Evolutionary conservation across 179 eudicot species (phyloP).

Genomic region (Gypsophila paniculata): DNA sequence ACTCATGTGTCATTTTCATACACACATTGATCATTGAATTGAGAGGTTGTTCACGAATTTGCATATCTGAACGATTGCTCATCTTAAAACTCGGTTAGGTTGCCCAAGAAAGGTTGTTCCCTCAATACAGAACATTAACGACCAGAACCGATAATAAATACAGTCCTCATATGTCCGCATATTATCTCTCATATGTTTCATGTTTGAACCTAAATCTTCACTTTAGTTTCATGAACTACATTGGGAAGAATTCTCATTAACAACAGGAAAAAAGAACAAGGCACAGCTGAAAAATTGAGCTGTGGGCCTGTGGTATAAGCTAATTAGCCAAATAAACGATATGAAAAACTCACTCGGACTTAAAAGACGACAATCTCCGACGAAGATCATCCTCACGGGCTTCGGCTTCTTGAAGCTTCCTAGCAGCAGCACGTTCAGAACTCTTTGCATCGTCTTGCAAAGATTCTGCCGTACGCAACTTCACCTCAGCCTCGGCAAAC

Average conservation of each 20-base stretch:
- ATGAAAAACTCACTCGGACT: constrained; percentile 60
- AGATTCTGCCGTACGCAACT: constrained; percentile 62
- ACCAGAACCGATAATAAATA: background rate
- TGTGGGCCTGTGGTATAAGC: background rate
- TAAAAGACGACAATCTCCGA: constrained; percentile 59
- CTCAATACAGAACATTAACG: too few relatives aligned
- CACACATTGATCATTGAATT: too few relatives aligned
- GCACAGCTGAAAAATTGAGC: too few relatives aligned
- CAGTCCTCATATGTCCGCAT: too few relatives aligned
- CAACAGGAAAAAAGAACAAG: background rate
- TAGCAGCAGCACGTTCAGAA: constrained; percentile 66
- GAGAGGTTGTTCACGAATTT: too few relatives aligned
- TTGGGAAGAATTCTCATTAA: background rate
- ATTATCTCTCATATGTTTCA: background rate
- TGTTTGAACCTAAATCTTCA: background rate
- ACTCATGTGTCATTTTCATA: too few relatives aligned
- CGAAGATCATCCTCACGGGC: constrained; percentile 96
- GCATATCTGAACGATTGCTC: too few relatives aligned
- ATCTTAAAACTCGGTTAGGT: too few relatives aligned
- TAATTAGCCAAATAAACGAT: background rate
- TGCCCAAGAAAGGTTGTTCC: too few relatives aligned
- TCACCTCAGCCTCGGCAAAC: constrained; percentile 58
- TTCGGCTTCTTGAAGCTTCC: constrained; percentile 87
- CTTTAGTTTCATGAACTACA: background rate
- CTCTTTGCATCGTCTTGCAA: constrained; percentile 70